A percentile compares a stretch with the other conserved stretches of the same genome.
Conservation (phyloP, 192 early-diverging fungal genomes). For the Coemansia sp. region DNA sequence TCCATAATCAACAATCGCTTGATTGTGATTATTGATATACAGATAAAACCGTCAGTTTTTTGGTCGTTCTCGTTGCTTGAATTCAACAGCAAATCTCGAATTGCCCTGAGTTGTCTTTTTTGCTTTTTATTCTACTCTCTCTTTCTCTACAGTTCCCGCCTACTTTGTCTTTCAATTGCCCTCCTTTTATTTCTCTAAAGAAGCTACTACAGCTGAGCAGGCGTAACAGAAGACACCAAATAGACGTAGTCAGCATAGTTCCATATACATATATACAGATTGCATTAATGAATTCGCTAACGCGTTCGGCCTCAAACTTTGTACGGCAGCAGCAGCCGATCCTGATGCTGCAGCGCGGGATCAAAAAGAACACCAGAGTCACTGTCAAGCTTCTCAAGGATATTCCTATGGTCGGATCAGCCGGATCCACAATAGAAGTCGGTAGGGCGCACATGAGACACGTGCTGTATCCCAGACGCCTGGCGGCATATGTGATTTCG, state of each 20-base stretch:
- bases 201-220: not conserved
- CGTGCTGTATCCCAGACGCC: constrained; percentile 45
- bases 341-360: constrained; percentile 24
- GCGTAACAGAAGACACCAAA: too few relatives aligned
- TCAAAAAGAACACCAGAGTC: constrained; percentile 37
- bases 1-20: too few relatives aligned
- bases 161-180: too few relatives aligned
- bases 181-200: not conserved
- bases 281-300: constrained; percentile 23
- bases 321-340: constrained; percentile 12
- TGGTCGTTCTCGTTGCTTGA: too few relatives aligned
- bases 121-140: too few relatives aligned
- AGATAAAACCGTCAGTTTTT: too few relatives aligned
- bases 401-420: constrained; percentile 31
- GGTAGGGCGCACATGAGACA: constrained; percentile 45
- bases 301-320: constrained; percentile 15
- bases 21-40: too few relatives aligned
- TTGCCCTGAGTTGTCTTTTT: too few relatives aligned
- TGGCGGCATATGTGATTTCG: constrained; percentile 39
- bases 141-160: too few relatives aligned
- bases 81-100: too few relatives aligned
- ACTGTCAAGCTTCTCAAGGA: constrained; percentile 36
- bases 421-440: constrained; percentile 33
- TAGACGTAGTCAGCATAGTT: too few relatives aligned
- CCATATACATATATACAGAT: too few relatives aligned